Conservation (phyloP, 2,329 filamentous ascomycete species). For the Penicillium digitatum region DNA sequence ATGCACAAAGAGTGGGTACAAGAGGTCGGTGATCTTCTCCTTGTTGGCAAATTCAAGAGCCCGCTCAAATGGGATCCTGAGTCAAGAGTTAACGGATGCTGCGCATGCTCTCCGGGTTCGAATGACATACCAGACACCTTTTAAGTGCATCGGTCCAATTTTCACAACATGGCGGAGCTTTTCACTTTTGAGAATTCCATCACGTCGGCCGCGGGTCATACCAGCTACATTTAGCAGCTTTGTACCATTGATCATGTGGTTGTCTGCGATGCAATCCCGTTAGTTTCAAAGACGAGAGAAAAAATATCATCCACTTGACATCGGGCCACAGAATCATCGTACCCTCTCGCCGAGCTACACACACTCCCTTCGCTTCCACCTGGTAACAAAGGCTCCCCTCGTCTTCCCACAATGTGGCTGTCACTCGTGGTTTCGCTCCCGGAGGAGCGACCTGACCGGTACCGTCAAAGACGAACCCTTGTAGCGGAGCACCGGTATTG, state of each 20-base stretch:
- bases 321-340: constrained; percentile 25
- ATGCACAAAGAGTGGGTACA: constrained; percentile 96
- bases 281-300: too few relatives aligned
- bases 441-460: constrained; percentile 90
- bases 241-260: constrained; percentile 98
- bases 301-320: not conserved
- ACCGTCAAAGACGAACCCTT: constrained; percentile 63
- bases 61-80: constrained; percentile 93
- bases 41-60: constrained; percentile 99
- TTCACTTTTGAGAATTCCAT: constrained; percentile 96
- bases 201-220: constrained; percentile 92
- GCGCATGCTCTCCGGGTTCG: not conserved
- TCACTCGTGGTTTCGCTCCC: constrained; percentile 94
- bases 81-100: constrained; percentile 4
- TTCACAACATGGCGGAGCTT: constrained; percentile 96
- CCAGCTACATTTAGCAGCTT: constrained; percentile 95
- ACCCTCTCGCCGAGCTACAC: constrained; percentile 92
- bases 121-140: constrained; percentile 81
- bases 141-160: constrained; percentile 97
- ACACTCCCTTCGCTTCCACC: constrained; percentile 92
- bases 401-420: constrained; percentile 96
- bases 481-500: constrained; percentile 39
- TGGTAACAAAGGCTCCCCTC: constrained; percentile 97
- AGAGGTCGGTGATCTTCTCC: constrained; percentile 93
- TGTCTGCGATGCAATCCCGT: constrained; percentile 57